A percentile compares a stretch with the other conserved stretches of the same genome.
phyloP scores from a whole-genome alignment of 148 eudicot species.

The Gaultheria prostrata region DNA sequence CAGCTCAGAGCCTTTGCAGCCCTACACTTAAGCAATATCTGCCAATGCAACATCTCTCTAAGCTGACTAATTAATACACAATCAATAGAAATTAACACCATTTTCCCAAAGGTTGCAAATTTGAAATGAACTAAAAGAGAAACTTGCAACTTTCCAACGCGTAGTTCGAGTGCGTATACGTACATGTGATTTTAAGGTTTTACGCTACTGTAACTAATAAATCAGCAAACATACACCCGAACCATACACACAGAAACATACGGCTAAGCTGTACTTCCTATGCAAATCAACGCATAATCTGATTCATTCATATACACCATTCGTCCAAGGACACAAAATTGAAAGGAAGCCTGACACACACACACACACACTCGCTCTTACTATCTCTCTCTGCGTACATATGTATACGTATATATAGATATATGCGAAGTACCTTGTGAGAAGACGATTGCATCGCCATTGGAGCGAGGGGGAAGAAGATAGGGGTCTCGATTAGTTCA shows the following conservation, averaged over 20 bases:
- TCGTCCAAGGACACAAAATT: neutral
- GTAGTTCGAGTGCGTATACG: no score
- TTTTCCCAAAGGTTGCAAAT: neutral
- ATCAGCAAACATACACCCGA: neutral
- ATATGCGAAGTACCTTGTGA: neutral
- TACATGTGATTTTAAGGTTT: neutral
- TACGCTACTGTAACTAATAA: neutral
- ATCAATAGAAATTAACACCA: neutral
- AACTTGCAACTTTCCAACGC: neutral
- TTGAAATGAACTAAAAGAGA: neutral
- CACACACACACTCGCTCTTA: neutral
- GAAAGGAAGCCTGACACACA: neutral
- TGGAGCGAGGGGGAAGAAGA: neutral
- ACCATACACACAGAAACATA: neutral
- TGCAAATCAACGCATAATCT: neutral
- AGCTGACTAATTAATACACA: no score
- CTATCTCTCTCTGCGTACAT: no score
- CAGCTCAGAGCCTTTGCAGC: no score
- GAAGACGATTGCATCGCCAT: slow-evolving; percentile 25
- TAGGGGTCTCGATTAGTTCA: no score
- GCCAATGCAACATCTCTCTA: neutral
- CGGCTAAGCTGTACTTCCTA: neutral
- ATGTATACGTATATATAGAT: neutral
- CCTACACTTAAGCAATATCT: neutral
- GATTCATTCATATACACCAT: neutral